Evolutionary conservation across 495 filamentous ascomycete species (phyloP).

Genomic region (Trichocladium uniseriatum): DNA sequence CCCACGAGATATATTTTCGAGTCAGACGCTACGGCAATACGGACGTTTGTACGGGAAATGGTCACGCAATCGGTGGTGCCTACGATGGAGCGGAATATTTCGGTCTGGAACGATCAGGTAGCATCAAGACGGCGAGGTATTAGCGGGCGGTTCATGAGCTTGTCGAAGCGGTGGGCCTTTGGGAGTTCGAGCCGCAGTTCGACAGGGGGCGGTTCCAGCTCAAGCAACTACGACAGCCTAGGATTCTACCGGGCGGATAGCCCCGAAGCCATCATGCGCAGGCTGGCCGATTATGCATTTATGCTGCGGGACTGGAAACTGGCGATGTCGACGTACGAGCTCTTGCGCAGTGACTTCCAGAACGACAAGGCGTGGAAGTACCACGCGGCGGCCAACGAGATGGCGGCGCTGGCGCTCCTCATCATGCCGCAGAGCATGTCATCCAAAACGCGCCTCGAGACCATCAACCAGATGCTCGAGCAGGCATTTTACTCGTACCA

Average conservation of each 20-base stretch:
- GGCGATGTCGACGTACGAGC: constrained; percentile 81
- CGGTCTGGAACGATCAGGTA: constrained; percentile 94
- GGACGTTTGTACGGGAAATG: constrained; percentile 82
- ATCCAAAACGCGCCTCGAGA: constrained; percentile 66
- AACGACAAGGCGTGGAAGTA: constrained; percentile 97
- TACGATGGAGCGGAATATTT: constrained; percentile 83
- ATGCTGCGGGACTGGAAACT: constrained; percentile 94
- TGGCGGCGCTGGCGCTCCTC: constrained; percentile 76
- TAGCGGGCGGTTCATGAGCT: constrained; percentile 79
- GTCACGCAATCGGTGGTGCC: constrained; percentile 86
- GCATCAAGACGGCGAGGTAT: constrained; percentile 82
- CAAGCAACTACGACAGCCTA: constrained; percentile 68
- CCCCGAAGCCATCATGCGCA: constrained; percentile 83
- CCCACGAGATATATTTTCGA: constrained; percentile 76
- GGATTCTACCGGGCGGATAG: constrained; percentile 78
- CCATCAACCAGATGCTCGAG: constrained; percentile 75
- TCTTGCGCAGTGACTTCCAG: constrained; percentile 75
- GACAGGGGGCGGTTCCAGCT: constrained; percentile 28
- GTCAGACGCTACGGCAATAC: constrained; percentile 79
- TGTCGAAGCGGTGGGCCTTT: constrained; percentile 81
- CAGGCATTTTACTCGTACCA: constrained; percentile 85
- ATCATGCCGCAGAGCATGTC: constrained; percentile 61
- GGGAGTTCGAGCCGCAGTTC: constrained; percentile 45
- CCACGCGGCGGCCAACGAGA: constrained; percentile 86
- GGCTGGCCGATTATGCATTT: constrained; percentile 88